A percentile compares a stretch with the other conserved stretches of the same genome.
These are phyloP conservation scores for Apophysomyces ossiformis DNA, from an alignment of 371 early-diverging fungal genomes.

Conservation along the genomic window DNA sequence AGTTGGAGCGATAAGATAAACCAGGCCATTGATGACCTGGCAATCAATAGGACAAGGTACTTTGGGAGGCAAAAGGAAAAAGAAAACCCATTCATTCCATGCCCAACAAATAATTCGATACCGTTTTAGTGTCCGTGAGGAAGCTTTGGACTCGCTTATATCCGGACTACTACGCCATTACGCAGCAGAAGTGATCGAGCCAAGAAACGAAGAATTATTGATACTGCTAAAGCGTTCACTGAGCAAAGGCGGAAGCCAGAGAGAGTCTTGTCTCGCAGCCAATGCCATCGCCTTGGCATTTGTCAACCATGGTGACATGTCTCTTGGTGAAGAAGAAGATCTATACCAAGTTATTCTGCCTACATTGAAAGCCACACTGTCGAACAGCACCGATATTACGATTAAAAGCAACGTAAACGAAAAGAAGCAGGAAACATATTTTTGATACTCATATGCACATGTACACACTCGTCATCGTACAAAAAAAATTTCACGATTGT, in stretches of 20 bases:
- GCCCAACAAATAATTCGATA: not conserved
- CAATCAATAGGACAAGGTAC: constrained; percentile 42
- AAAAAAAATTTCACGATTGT: too few species aligned
- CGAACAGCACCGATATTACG: constrained; percentile 42
- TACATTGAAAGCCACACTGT: constrained; percentile 51
- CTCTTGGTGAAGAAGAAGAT: constrained; percentile 56
- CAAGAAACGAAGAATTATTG: constrained; percentile 45
- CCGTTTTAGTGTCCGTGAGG: constrained; percentile 37
- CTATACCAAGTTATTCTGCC: constrained; percentile 60
- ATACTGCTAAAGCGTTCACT: constrained; percentile 63
- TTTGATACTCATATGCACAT: not conserved
- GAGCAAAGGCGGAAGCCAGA: constrained; percentile 52
- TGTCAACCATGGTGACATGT: constrained; percentile 65
- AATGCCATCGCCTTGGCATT: constrained; percentile 68
- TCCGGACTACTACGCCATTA: constrained; percentile 31
- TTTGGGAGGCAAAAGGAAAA: not conserved
- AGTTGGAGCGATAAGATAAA: constrained; percentile 38
- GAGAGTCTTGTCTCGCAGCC: constrained; percentile 67
- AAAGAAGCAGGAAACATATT: not conserved
- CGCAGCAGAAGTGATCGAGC: constrained; percentile 35
- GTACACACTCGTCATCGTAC: not conserved
- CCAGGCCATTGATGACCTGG: constrained; percentile 44
- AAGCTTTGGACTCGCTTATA: constrained; percentile 32
- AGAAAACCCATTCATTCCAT: too few species aligned
- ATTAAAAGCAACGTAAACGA: constrained; percentile 40